Base-by-base conservation (phyloP, 495 filamentous ascomycete species). In the Trypethelium eluteriae region DNA sequence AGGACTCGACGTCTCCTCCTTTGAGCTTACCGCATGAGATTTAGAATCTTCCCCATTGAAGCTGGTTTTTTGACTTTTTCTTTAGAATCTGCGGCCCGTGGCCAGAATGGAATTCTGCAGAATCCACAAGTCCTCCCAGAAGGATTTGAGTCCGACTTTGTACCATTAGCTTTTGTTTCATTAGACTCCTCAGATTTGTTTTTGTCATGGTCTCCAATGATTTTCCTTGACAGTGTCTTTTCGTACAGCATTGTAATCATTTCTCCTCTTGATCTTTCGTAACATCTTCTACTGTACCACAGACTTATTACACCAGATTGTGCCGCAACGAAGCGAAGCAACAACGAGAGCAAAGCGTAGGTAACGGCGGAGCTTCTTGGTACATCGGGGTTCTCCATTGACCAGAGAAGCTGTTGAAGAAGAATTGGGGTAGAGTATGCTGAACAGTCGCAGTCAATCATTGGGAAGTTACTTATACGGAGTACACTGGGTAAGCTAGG, bases 171-270 rank as follows among this genome's bases (percentile, higher is more conserved):
- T 34, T 34, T 18, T 59, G 53, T 5, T 6, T 59, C 7, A 36
- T 36, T 36, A 14, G n/a, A 7, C 18, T 59, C 32, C 14, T 9
- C 53, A 59, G 53, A 59, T 10, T 36, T 3, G 36, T 18, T 36
- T 67, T 67, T 67, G 69, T 80, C 57, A 53, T 76, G 76, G 38
- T 81, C 73, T 9, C 85, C 84, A 64, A 89, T 82, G 0, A 90
- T 83, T 75, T 93, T 93, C 39, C 91, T 79, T 4, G 85, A 83
- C 9, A 94, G 75, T 0, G 89, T 90, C 76, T 95, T 95, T 72
- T 92, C 90, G 66, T 92, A 92, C 36, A 94, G 79, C 84, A 91
- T 92, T 64, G 90, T 93, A 62, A 95, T 87, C 85, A 93, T 86
- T 73, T 93, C 90, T 9, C 91, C 91, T 53, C 91, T 79, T 4